phyloP scores from a whole-genome alignment of 2,329 filamentous ascomycete genomes.

The Colletotrichum gigasporum region DNA sequence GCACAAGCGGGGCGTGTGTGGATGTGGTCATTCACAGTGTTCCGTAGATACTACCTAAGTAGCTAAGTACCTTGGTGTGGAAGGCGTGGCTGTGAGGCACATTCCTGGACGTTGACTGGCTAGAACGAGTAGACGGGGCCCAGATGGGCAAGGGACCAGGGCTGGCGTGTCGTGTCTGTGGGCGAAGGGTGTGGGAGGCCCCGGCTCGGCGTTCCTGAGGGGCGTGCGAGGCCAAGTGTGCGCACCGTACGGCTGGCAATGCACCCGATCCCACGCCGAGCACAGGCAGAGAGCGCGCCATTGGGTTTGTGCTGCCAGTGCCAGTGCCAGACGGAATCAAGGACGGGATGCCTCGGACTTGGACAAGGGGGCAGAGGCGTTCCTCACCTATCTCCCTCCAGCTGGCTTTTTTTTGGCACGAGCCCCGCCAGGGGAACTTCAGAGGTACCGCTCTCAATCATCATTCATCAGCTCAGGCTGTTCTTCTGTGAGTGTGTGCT shows the following conservation, averaged over 20 bases:
- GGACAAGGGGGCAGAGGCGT: not conserved
- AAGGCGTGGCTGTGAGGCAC: conserved; percentile 17
- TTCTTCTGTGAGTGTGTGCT: no score
- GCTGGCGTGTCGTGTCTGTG: conserved; percentile 3
- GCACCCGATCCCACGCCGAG: no score
- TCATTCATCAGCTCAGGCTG: no score
- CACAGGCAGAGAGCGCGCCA: no score
- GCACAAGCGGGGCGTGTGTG: not conserved
- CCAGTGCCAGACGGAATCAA: not conserved
- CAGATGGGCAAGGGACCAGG: conserved; percentile 6
- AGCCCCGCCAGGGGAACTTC: no score
- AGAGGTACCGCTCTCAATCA: no score
- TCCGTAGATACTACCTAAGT: no score
- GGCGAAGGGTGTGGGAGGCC: not conserved
- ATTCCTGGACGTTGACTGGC: conserved; percentile 16
- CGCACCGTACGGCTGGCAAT: not conserved
- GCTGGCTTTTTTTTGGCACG: no score
- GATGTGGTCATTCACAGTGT: not conserved
- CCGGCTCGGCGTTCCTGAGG: not conserved
- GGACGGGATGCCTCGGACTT: conserved; percentile 5
- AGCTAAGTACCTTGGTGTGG: no score
- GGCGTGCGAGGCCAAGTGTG: not conserved
- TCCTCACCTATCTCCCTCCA: no score
- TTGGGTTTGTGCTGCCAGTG: not conserved
- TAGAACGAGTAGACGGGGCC: not conserved